phyloP scores from a whole-genome alignment of 257 asterid genomes.

The Plantago major region DNA sequence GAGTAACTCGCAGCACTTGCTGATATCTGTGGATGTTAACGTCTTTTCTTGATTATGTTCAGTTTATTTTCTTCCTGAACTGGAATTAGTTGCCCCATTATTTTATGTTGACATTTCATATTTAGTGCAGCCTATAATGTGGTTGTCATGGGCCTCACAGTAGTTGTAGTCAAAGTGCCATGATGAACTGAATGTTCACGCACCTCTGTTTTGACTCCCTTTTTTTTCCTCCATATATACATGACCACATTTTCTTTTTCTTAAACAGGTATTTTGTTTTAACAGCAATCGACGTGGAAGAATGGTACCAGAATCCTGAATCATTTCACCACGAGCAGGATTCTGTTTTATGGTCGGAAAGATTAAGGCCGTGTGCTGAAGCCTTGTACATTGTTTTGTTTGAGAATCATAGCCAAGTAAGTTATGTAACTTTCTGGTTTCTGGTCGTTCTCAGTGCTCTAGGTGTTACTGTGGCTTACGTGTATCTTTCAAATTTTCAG shows the following conservation, averaged over 20 bases:
- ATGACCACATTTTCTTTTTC: slow-evolving; percentile 25
- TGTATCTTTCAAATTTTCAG: slow-evolving; percentile 37
- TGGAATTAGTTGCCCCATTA: neutral
- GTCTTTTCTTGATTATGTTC: neutral
- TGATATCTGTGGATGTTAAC: neutral
- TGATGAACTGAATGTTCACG: neutral
- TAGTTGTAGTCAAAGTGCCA: slow-evolving; percentile 1
- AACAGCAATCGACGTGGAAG: slow-evolving; percentile 80
- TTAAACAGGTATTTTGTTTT: slow-evolving; percentile 84
- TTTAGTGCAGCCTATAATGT: slow-evolving; percentile 8
- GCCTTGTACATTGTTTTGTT: slow-evolving; percentile 90
- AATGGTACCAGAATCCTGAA: slow-evolving; percentile 90
- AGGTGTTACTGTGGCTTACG: slow-evolving; percentile 10
- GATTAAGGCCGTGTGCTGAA: slow-evolving; percentile 95
- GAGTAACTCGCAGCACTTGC: no score
- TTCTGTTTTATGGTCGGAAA: slow-evolving; percentile 88
- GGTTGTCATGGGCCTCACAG: slow-evolving; percentile 6
- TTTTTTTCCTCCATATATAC: slow-evolving; percentile 18
- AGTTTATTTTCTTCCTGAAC: neutral
- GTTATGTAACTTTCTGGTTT: slow-evolving; percentile 21
- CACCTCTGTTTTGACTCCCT: slow-evolving; percentile 5
- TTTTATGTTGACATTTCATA: neutral
- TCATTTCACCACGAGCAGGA: slow-evolving; percentile 94
- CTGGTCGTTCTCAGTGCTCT: neutral
- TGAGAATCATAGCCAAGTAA: slow-evolving; percentile 85